These are phyloP conservation scores for Apiospora kogelbergensis DNA, from an alignment of 2,329 filamentous ascomycete genomes.

Conservation along the genomic window DNA sequence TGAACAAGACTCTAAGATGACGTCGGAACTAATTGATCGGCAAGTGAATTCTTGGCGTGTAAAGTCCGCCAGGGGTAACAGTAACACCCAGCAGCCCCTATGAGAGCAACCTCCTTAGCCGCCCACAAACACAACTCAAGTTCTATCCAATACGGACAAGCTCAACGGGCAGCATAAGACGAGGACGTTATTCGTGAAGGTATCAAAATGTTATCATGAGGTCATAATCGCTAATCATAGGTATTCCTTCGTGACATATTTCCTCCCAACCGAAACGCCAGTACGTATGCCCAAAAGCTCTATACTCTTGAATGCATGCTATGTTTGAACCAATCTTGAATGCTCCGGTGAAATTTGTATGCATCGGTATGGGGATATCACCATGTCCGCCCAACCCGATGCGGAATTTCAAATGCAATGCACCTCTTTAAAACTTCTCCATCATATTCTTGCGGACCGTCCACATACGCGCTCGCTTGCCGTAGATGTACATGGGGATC, in stretches of 20 bases:
- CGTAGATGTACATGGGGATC: conserved; percentile 92
- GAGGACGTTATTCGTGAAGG: background rate
- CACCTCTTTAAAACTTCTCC: conserved; percentile 60
- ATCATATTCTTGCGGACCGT: conserved; percentile 83
- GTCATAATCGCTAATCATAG: background rate
- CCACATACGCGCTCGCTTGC: conserved; percentile 76
- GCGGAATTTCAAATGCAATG: background rate
- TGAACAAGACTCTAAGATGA: background rate
- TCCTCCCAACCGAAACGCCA: background rate
- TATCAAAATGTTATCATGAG: background rate
- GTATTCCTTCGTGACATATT: background rate
- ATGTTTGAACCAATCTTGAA: background rate
- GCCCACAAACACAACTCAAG: background rate
- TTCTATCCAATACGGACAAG: background rate
- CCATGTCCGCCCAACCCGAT: background rate
- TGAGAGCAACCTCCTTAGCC: background rate
- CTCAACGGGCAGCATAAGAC: background rate
- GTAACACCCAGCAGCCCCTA: background rate
- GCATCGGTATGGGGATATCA: background rate
- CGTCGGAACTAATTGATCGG: background rate
- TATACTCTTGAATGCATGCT: background rate
- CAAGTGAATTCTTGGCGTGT: background rate
- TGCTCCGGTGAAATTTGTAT: background rate
- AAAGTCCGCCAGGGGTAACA: background rate
- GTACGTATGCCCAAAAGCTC: background rate